Conservation (phyloP, 108 stramenopile genomes). For the Cylindrotheca fusiformis region DNA sequence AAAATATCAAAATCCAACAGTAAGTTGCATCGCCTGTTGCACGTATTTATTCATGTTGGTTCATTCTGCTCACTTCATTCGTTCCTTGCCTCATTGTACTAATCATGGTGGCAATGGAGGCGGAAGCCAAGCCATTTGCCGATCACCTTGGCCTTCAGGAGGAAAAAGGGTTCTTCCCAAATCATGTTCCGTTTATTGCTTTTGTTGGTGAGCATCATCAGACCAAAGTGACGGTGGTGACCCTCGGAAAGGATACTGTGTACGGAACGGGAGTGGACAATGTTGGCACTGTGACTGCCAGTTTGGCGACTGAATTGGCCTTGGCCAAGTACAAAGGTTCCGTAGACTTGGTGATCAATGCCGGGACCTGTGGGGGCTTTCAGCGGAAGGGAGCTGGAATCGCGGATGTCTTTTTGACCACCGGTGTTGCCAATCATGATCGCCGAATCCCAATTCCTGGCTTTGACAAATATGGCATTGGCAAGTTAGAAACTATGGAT, state of each 20-base stretch:
- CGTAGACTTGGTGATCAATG: slow-evolving; percentile 88
- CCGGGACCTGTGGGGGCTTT: slow-evolving; percentile 97
- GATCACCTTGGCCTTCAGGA: slow-evolving; percentile 63
- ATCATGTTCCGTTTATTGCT: slow-evolving; percentile 77
- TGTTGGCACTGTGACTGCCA: slow-evolving; percentile 91
- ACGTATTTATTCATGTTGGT: no score
- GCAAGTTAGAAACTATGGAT: slow-evolving; percentile 54
- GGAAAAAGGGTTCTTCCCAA: slow-evolving; percentile 68
- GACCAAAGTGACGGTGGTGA: slow-evolving; percentile 86
- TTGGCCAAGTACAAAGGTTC: slow-evolving; percentile 46
- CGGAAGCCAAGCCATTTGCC: slow-evolving; percentile 89
- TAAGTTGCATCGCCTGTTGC: background rate
- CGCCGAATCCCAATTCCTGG: slow-evolving; percentile 94
- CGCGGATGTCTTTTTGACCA: slow-evolving; percentile 91
- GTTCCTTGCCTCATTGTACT: slow-evolving; percentile 62
- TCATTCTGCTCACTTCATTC: no score
- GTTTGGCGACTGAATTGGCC: slow-evolving; percentile 76
- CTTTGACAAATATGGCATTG: slow-evolving; percentile 87
- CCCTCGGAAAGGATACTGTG: slow-evolving; percentile 84
- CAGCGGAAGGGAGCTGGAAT: slow-evolving; percentile 82
- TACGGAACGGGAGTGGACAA: slow-evolving; percentile 90
- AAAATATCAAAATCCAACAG: background rate
- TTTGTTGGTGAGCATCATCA: slow-evolving; percentile 72
- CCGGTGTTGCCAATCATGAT: slow-evolving; percentile 91
- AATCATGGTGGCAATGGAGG: slow-evolving; percentile 93